These are phyloP conservation scores for Cicer arietinum DNA, from an alignment of 306 rosid species.

Conservation along the genomic window DNA sequence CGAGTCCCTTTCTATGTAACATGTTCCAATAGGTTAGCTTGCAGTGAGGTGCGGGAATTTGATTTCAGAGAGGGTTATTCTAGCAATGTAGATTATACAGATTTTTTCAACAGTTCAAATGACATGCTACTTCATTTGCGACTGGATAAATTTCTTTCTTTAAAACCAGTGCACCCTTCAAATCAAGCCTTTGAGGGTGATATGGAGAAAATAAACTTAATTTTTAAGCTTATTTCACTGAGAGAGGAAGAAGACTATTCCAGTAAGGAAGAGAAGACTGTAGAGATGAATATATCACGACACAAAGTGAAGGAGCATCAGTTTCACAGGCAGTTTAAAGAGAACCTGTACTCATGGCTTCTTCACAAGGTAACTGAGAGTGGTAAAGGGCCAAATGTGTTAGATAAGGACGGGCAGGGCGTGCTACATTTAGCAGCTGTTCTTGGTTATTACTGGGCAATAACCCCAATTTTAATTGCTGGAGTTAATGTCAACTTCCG, in stretches of 20 bases:
- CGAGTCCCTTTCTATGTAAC: slow-evolving; percentile 87
- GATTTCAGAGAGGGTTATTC: slow-evolving; percentile 64
- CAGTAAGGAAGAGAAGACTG: slow-evolving; percentile 46
- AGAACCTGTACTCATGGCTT: slow-evolving; percentile 83
- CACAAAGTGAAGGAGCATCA: slow-evolving; percentile 54
- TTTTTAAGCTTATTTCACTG: slow-evolving; percentile 65
- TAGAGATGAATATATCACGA: slow-evolving; percentile 51
- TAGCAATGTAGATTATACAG: slow-evolving; percentile 53
- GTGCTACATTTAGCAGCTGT: slow-evolving; percentile 78
- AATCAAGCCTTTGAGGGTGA: slow-evolving; percentile 48
- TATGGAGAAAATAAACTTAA: slow-evolving; percentile 55
- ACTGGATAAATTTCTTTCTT: slow-evolving; percentile 64
- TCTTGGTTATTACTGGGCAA: slow-evolving; percentile 89
- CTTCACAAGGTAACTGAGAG: slow-evolving; percentile 70
- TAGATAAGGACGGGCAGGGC: slow-evolving; percentile 78
- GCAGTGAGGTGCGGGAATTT: slow-evolving; percentile 91
- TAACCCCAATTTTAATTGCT: slow-evolving; percentile 68
- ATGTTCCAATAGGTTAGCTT: slow-evolving; percentile 88
- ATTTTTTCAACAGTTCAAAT: slow-evolving; percentile 46
- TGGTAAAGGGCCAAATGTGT: slow-evolving; percentile 82
- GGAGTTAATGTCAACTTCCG: slow-evolving; percentile 90
- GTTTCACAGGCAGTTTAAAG: slow-evolving; percentile 62
- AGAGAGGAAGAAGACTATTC: slow-evolving; percentile 73
- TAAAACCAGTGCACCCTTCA: slow-evolving; percentile 52
- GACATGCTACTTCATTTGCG: slow-evolving; percentile 59